Evolutionary conservation across 75 land plant species (phyloP).

Genomic region (Azolla pinnata): DNA sequence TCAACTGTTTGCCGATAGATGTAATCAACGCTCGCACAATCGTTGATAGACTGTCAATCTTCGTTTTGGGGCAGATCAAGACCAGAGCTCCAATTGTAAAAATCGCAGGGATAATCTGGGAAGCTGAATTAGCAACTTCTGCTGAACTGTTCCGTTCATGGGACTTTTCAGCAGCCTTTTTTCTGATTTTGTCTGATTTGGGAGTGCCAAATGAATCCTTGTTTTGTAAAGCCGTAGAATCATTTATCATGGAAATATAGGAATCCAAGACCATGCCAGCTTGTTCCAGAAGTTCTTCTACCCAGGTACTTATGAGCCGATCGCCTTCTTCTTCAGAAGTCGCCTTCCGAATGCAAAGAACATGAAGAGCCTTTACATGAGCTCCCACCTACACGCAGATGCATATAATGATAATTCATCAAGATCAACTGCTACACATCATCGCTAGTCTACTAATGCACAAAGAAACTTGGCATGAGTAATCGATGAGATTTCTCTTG

Average conservation of each 20-base stretch:
- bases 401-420: too few relatives aligned
- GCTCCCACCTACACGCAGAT: constrained; percentile 57
- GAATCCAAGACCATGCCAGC: constrained; percentile 42
- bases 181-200: constrained; percentile 2
- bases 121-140: constrained; percentile 4
- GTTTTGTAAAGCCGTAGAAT: too few relatives aligned
- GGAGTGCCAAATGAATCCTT: too few relatives aligned
- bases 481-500: too few relatives aligned
- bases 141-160: constrained; percentile 7
- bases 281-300: constrained; percentile 44
- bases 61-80: constrained; percentile 28
- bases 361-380: constrained; percentile 69
- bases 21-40: constrained; percentile 24
- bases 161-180: constrained; percentile 13
- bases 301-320: constrained; percentile 53
- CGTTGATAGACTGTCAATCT: constrained; percentile 13
- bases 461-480: too few relatives aligned
- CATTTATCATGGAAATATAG: constrained; percentile 21
- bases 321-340: constrained; percentile 49
- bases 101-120: constrained; percentile 26
- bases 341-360: constrained; percentile 68
- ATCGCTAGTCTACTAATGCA: too few relatives aligned
- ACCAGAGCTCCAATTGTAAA: constrained; percentile 37
- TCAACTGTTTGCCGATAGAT: neutral
- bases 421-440: too few relatives aligned